Evolutionary conservation across 1,284 basidiomycete genomes (phyloP).

Genomic region (Cryptococcus sp.): DNA sequence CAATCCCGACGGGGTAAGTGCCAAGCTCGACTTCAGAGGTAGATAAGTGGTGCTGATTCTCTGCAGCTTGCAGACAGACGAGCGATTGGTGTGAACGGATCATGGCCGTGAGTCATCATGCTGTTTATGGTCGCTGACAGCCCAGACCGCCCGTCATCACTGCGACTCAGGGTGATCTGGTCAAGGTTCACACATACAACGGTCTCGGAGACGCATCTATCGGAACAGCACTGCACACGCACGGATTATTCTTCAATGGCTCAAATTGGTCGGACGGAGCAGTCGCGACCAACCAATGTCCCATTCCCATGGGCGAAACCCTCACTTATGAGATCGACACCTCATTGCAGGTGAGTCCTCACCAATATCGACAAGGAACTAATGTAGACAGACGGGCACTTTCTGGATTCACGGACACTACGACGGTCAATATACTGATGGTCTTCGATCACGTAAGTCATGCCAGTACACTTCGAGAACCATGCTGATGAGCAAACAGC

Average conservation of each 20-base stretch:
- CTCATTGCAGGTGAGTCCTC: slow-evolving; percentile 47
- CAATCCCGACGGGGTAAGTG: slow-evolving; percentile 52
- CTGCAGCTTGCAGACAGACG: slow-evolving; percentile 57
- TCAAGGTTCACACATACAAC: slow-evolving; percentile 72
- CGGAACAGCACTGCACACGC: slow-evolving; percentile 64
- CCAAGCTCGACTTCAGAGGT: neutral
- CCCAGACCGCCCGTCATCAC: slow-evolving; percentile 73
- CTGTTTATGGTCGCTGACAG: neutral
- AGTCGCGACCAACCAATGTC: slow-evolving; percentile 77
- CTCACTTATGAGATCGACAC: slow-evolving; percentile 79
- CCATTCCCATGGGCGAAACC: slow-evolving; percentile 73
- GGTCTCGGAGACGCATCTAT: slow-evolving; percentile 64
- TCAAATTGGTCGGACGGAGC: slow-evolving; percentile 88
- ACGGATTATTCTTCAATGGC: slow-evolving; percentile 91
- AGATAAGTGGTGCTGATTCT: neutral
- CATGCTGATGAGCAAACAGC: slow-evolving; percentile 43
- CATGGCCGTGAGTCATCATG: slow-evolving; percentile 73
- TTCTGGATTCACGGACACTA: slow-evolving; percentile 77
- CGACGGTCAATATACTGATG: slow-evolving; percentile 77
- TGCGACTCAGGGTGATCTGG: slow-evolving; percentile 44
- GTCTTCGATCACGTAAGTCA: slow-evolving; percentile 45
- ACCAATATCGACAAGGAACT: no score
- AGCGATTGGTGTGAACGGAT: slow-evolving; percentile 79
- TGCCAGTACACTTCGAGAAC: neutral
- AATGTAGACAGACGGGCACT: slow-evolving; percentile 63